phyloP scores from a whole-genome alignment of 2,329 filamentous ascomycete genomes.

The Byssothecium circinans region DNA sequence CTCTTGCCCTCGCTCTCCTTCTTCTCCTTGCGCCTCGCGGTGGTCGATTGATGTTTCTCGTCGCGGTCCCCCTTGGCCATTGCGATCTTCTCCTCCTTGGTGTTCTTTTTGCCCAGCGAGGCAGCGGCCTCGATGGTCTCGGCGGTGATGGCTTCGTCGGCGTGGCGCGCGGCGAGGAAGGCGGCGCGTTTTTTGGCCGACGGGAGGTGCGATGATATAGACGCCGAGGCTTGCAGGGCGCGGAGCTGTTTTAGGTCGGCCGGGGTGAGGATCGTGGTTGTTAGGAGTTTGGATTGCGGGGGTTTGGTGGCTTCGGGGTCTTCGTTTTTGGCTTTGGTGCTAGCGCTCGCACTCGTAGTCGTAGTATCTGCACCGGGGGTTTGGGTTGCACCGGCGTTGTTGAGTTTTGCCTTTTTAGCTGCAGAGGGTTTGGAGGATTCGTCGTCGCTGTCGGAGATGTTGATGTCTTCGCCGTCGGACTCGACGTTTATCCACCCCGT shows the following conservation, averaged over 20 bases:
- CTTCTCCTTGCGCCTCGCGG: conserved; percentile 81
- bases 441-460: conserved; percentile 73
- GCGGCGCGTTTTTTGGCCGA: conserved; percentile 45
- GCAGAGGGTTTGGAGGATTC: conserved; percentile 57
- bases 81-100: conserved; percentile 86
- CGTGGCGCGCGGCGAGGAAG: conserved; percentile 59
- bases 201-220: conserved; percentile 65
- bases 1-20: conserved; percentile 91
- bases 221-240: conserved; percentile 76
- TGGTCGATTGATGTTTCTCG: conserved; percentile 81
- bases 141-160: conserved; percentile 86
- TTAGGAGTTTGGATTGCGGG: conserved; percentile 77
- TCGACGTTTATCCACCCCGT: conserved; percentile 93
- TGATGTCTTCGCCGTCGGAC: conserved; percentile 75
- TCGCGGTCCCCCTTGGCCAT: conserved; percentile 81
- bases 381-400: too few species aligned
- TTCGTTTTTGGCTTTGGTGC: conserved; percentile 40
- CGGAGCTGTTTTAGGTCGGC: conserved; percentile 94
- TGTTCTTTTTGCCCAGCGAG: conserved; percentile 74
- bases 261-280: conserved; percentile 89
- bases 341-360: too few species aligned
- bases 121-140: conserved; percentile 89
- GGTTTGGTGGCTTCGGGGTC: conserved; percentile 46
- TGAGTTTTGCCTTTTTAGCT: conserved; percentile 64
- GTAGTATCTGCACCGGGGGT: conserved; percentile 37